phyloP scores from a whole-genome alignment of 148 eudicot genomes.

The Spergularia marina region DNA sequence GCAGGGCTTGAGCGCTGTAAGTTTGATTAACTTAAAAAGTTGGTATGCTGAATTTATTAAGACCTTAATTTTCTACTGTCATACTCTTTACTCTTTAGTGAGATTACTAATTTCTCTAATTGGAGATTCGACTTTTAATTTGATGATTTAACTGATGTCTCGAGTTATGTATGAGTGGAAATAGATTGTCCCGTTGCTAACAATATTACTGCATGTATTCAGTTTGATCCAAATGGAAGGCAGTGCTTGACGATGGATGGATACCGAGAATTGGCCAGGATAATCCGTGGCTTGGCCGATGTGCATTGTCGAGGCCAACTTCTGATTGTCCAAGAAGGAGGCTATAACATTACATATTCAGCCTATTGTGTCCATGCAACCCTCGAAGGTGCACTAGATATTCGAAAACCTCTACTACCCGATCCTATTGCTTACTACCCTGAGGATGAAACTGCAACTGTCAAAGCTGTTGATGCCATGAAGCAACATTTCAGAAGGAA shows the following conservation, averaged over 20 bases:
- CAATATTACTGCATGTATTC: constrained; percentile 18
- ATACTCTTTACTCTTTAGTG: no score
- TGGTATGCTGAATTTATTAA: no score
- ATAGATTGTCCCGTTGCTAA: neutral
- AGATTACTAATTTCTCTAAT: no score
- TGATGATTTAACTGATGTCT: no score
- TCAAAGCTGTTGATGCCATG: constrained; percentile 46
- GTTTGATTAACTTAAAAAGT: constrained; percentile 20
- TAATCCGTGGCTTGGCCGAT: constrained; percentile 57
- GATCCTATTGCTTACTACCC: constrained; percentile 89
- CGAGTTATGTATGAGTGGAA: neutral
- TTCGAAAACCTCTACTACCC: constrained; percentile 49
- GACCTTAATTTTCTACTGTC: no score
- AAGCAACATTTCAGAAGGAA: constrained; percentile 40
- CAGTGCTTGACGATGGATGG: constrained; percentile 98
- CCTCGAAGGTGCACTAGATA: constrained; percentile 74
- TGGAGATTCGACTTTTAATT: no score
- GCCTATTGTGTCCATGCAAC: constrained; percentile 93
- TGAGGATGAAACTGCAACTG: constrained; percentile 55
- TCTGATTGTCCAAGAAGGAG: constrained; percentile 91
- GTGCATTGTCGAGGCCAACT: constrained; percentile 56
- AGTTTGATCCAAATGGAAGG: constrained; percentile 99
- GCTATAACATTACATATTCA: constrained; percentile 86
- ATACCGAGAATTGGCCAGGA: constrained; percentile 55
- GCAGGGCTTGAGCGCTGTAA: constrained; percentile 95